These are phyloP conservation scores for Chenopodium formosanum DNA, from an alignment of 148 eudicot species.

Conservation along the genomic window DNA sequence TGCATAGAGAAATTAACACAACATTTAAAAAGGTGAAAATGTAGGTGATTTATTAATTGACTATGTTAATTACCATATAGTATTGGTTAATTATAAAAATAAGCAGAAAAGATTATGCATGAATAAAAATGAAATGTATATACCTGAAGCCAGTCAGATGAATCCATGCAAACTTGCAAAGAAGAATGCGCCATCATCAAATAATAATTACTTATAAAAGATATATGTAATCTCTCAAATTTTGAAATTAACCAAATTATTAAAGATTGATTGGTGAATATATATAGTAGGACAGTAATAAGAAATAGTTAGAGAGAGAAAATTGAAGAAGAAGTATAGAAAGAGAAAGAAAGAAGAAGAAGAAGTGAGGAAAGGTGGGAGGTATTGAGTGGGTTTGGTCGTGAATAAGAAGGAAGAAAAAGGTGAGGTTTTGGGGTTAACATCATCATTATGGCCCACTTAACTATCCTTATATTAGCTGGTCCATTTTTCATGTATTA, in stretches of 20 bases:
- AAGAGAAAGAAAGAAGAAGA: neutral
- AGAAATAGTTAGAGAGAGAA: neutral
- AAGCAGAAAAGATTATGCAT: too few species aligned
- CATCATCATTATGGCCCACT: constrained; percentile 16
- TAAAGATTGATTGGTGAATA: neutral
- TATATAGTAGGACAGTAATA: neutral
- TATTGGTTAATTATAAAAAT: neutral
- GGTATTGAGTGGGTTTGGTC: constrained; percentile 27
- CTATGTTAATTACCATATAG: too few species aligned
- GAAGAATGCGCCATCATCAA: constrained; percentile 33
- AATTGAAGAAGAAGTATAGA: neutral
- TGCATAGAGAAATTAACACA: too few species aligned
- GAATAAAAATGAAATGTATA: too few species aligned
- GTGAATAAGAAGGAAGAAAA: constrained; percentile 93
- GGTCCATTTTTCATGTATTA: neutral
- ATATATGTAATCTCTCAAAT: neutral
- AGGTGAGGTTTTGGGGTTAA: constrained; percentile 26
- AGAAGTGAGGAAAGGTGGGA: constrained; percentile 8
- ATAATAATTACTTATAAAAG: too few species aligned
- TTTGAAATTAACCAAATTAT: too few species aligned
- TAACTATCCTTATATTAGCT: neutral
- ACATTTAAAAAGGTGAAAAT: too few species aligned
- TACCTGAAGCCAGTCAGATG: constrained; percentile 39
- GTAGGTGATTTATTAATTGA: too few species aligned
- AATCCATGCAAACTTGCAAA: constrained; percentile 40